Evolutionary conservation across 2,329 filamentous ascomycete genomes (phyloP), one percentile per base, ranked within the genome.

Genomic region (Dothistroma pini): DNA sequence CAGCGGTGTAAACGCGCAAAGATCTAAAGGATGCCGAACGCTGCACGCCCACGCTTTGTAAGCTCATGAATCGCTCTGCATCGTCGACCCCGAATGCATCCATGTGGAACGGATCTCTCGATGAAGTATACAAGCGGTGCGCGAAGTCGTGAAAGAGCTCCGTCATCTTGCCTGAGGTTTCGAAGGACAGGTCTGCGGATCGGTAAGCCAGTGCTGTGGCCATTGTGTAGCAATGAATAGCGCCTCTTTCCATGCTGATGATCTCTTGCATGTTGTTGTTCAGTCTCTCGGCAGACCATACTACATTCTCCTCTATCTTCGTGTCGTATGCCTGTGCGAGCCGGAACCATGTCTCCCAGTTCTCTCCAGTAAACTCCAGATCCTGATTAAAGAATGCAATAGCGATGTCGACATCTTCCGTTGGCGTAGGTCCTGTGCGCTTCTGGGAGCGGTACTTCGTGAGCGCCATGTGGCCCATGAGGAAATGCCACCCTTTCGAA

Each of bases 311-410:
- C 64, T 96, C 92, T 14, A 96, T 79, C 69, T 96, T 91, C 55
- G 90, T 89, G 74, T 96, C 92, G 70, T 91, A 93, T 54, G 89
- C 91, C 74, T 96, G 91, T 0, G 89, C 92, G 25, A 96, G 83
- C 12, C 91, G 85, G 74, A 93, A 95, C 92, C 92, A 96, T 0
- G 90, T 89, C 73, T 96, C 90, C 92, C 92, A 96, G 59, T 87
- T 86, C 47, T 91, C 87, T 1, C 86, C 85, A 1, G 88, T 91
- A 72, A 91, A 91, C 67, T 96, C 91, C 1, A 96, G 76, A 72
- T 96, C 91, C 66, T 93, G 85, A 41, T 89, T 83, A 69, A 96
- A 84, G 71, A 91, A 95, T 0, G 86, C 88, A 51, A 90, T 86
- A 2, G 90, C 91, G 56, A 91, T 88, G 56, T 93, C 89, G 54